A percentile compares a stretch with the other conserved stretches of the same genome.
Conservation (phyloP, 2,329 filamentous ascomycete species). For the Apiospora saccharicola region DNA sequence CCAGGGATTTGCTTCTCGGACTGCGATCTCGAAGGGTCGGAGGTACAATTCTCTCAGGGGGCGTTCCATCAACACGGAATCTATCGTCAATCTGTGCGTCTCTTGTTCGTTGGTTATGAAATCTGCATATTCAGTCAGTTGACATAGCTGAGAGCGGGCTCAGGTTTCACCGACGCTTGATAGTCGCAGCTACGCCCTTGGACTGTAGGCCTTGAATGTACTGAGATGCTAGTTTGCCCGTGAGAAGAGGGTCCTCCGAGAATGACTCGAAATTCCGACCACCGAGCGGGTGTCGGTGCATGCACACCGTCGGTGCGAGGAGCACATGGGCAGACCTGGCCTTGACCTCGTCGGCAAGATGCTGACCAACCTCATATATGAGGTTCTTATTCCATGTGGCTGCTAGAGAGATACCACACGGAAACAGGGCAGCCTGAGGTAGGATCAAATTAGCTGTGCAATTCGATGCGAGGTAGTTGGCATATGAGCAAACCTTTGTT, state of each 20-base stretch:
- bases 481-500: constrained; percentile 56
- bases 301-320: constrained; percentile 80
- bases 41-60: constrained; percentile 75
- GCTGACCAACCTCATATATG: constrained; percentile 71
- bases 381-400: constrained; percentile 81
- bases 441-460: constrained; percentile 25
- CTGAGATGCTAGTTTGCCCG: constrained; percentile 74
- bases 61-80: constrained; percentile 70
- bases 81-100: constrained; percentile 69
- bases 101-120: constrained; percentile 80
- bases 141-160: constrained; percentile 15
- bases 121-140: constrained; percentile 46
- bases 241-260: constrained; percentile 81
- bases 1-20: constrained; percentile 74
- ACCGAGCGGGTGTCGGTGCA: constrained; percentile 83
- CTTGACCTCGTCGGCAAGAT: constrained; percentile 75
- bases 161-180: constrained; percentile 67
- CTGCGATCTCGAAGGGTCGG: constrained; percentile 77
- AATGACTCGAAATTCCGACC: constrained; percentile 89
- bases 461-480: not conserved
- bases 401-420: constrained; percentile 79
- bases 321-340: constrained; percentile 78
- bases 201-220: constrained; percentile 78
- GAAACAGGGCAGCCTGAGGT: constrained; percentile 74
- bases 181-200: constrained; percentile 76